phyloP scores from a whole-genome alignment of 78 protist genomes.

The Dictyostelium brefeldianum region DNA sequence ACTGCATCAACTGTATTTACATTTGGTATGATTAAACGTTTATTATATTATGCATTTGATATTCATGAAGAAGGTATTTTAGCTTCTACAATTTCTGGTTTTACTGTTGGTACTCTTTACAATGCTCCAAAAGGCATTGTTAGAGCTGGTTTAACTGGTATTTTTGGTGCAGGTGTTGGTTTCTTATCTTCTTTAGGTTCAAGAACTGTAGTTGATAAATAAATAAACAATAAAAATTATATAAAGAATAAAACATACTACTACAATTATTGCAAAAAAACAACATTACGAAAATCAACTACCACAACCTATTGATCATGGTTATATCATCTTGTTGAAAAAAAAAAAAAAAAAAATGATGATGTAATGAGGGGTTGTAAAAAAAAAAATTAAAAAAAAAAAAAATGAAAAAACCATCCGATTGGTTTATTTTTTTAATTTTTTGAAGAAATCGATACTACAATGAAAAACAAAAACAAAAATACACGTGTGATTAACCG shows the following conservation, averaged over 20 bases:
- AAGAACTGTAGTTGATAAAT: constrained; percentile 4
- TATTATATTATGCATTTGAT: not conserved
- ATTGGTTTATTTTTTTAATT: no score
- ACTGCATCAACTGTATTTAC: not conserved
- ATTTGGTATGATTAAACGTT: constrained; percentile 1
- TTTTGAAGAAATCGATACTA: no score
- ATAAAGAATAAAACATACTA: not conserved
- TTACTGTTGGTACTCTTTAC: not conserved
- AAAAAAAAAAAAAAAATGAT: no score
- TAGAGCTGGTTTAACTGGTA: not conserved
- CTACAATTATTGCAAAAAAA: no score
- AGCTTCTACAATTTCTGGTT: constrained; percentile 2
- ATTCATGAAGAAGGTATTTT: constrained; percentile 12
- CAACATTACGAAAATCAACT: no score
- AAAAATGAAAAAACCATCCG: no score
- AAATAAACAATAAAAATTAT: not conserved
- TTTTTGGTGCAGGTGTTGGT: not conserved
- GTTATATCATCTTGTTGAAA: no score
- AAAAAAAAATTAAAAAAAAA: no score
- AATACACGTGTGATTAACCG: no score
- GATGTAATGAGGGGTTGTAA: no score
- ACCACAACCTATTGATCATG: no score
- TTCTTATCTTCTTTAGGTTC: not conserved
- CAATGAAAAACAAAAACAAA: no score
- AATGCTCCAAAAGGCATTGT: constrained; percentile 4